phyloP scores from a whole-genome alignment of 148 eudicot genomes.

The Fagopyrum homotropicum region DNA sequence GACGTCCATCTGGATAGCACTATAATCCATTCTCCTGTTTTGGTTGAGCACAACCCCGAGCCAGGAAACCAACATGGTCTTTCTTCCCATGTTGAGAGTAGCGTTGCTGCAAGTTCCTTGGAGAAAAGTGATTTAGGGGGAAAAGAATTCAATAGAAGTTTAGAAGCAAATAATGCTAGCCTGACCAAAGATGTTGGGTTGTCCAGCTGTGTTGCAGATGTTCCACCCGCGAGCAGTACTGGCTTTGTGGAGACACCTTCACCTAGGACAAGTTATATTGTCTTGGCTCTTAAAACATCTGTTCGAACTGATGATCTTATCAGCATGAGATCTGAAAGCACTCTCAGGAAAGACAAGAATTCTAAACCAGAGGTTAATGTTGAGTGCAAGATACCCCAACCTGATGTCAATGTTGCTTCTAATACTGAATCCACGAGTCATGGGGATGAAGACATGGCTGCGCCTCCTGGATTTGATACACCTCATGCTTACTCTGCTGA shows the following conservation, averaged over 20 bases:
- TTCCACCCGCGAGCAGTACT: constrained; percentile 24
- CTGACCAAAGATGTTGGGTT: constrained; percentile 3
- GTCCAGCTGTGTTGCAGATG: constrained; percentile 18
- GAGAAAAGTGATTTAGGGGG: constrained; percentile 14
- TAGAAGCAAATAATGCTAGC: constrained; percentile 15
- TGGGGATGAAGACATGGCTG: constrained; percentile 29
- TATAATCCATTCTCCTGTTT: constrained; percentile 5
- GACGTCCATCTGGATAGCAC: constrained; percentile 8
- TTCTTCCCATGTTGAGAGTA: constrained; percentile 13
- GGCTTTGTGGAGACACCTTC: constrained; percentile 5
- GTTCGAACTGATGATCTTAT: constrained; percentile 12
- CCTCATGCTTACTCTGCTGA: constrained; percentile 25
- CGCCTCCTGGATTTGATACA: constrained; percentile 42
- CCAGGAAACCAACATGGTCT: constrained; percentile 10
- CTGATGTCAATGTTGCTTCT: constrained; percentile 6
- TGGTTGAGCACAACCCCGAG: constrained; percentile 8
- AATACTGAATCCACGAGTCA: constrained; percentile 16
- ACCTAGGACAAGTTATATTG: constrained; percentile 30
- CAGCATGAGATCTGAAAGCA: not conserved
- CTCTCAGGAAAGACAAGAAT: constrained; percentile 10
- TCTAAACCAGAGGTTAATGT: constrained; percentile 7
- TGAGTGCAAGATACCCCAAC: not conserved
- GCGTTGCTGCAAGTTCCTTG: constrained; percentile 14
- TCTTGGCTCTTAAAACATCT: constrained; percentile 33
- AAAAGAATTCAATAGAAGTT: constrained; percentile 10